Evolutionary conservation across 2,329 filamentous ascomycete genomes (phyloP).

Genomic region (Diaporthe batatas): DNA sequence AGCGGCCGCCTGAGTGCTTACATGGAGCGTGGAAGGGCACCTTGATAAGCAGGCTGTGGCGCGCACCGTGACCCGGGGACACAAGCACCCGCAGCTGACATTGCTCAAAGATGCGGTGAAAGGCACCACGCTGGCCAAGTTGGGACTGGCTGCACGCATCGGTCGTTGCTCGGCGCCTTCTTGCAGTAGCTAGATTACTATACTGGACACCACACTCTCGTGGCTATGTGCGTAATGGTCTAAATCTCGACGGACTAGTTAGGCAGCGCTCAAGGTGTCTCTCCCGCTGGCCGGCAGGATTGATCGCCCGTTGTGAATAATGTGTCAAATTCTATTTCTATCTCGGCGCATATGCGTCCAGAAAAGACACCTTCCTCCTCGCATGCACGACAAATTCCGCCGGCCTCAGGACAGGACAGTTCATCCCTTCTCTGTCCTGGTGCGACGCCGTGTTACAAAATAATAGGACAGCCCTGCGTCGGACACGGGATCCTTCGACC

Average conservation of each 20-base stretch:
- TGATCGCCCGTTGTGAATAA: not conserved
- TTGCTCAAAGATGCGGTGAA: conserved; percentile 8
- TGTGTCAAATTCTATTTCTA: not conserved
- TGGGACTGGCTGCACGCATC: not conserved
- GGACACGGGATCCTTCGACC: conserved; percentile 2
- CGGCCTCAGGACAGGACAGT: too few species aligned
- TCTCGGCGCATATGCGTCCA: too few species aligned
- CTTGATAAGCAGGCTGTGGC: conserved; percentile 21
- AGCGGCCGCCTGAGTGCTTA: conserved; percentile 17
- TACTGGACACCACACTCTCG: not conserved
- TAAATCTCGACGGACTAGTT: not conserved
- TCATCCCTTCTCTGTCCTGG: not conserved
- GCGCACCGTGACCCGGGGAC: not conserved
- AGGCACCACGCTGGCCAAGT: not conserved
- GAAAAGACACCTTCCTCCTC: not conserved
- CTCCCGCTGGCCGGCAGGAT: not conserved
- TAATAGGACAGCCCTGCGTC: not conserved
- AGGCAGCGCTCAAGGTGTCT: not conserved
- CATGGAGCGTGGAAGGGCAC: not conserved
- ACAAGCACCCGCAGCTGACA: conserved; percentile 18
- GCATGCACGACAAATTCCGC: not conserved
- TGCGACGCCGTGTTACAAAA: not conserved
- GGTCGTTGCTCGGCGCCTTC: not conserved
- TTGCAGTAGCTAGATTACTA: not conserved
- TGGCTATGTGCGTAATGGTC: not conserved